Conservation (phyloP, 2,329 filamentous ascomycete genomes). For the Ceratocystis huliohia region DNA sequence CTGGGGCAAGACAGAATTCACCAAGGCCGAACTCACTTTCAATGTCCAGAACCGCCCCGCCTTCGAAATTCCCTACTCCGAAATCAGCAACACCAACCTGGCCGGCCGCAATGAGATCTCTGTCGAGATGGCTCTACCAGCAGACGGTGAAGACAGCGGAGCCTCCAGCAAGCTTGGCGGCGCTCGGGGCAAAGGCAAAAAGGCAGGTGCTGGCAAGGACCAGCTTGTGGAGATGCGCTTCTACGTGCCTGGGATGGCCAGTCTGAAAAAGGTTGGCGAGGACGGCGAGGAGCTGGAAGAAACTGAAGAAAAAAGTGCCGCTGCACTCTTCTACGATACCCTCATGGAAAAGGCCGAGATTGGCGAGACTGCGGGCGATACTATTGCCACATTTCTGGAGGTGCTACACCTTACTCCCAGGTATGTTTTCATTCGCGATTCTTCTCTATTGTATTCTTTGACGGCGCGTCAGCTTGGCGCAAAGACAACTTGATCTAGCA, state of each 20-base stretch:
- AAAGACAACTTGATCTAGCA: too few relatives aligned
- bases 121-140: conserved; percentile 75
- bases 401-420: conserved; percentile 92
- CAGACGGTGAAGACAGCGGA: conserved; percentile 57
- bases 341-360: conserved; percentile 98
- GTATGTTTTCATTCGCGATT: conserved; percentile 32
- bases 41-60: conserved; percentile 93
- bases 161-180: conserved; percentile 58
- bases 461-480: too few relatives aligned
- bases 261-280: conserved; percentile 52
- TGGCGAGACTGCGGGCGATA: conserved; percentile 96
- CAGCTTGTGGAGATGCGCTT: conserved; percentile 98
- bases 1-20: conserved; percentile 97
- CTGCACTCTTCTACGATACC: conserved; percentile 94
- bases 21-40: conserved; percentile 87
- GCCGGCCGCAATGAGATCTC: conserved; percentile 97
- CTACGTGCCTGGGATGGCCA: conserved; percentile 86
- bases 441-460: too few relatives aligned
- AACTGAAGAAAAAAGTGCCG: conserved; percentile 84
- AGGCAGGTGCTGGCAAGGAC: conserved; percentile 76
- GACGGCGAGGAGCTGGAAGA: conserved; percentile 52
- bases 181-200: conserved; percentile 66
- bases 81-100: conserved; percentile 94
- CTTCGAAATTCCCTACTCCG: conserved; percentile 93
- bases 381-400: conserved; percentile 92